A percentile compares a stretch with the other conserved stretches of the same genome.
These are phyloP conservation scores for Russula foetens DNA, from an alignment of 768 basidiomycete species.

Conservation along the genomic window DNA sequence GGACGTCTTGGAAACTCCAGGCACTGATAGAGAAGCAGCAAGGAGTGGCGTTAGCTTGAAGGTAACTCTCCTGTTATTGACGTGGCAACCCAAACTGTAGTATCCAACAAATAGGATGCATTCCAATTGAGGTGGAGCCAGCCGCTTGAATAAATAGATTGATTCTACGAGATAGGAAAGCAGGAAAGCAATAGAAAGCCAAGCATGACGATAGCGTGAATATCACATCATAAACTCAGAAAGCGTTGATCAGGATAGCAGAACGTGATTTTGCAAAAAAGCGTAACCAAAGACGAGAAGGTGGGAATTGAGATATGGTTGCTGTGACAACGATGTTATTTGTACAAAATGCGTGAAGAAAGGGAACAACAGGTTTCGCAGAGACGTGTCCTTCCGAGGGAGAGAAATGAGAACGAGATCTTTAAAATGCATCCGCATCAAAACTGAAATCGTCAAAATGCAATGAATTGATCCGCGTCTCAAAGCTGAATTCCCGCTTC, in stretches of 20 bases:
- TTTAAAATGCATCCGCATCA: constrained; percentile 47
- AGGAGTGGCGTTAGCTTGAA: no score
- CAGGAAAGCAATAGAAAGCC: background rate
- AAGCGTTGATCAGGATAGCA: background rate
- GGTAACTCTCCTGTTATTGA: no score
- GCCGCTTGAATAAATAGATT: constrained; percentile 14
- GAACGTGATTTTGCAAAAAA: constrained; percentile 4
- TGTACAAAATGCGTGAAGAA: constrained; percentile 5
- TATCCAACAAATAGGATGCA: constrained; percentile 1
- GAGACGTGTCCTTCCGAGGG: background rate
- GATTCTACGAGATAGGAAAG: background rate
- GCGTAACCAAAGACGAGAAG: background rate
- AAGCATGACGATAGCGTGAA: constrained; percentile 9
- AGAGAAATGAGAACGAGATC: constrained; percentile 22
- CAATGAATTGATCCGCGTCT: constrained; percentile 65
- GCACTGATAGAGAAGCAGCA: no score
- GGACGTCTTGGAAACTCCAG: no score
- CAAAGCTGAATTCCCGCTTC: constrained; percentile 38
- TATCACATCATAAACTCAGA: background rate
- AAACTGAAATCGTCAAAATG: constrained; percentile 68
- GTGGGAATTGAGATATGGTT: background rate
- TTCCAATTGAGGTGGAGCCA: constrained; percentile 11
- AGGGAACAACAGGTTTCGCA: background rate
- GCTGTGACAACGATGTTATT: constrained; percentile 9
- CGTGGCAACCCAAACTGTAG: no score